Evolutionary conservation across 2,329 filamentous ascomycete genomes (phyloP).

Genomic region (Cytospora paraplurivora): DNA sequence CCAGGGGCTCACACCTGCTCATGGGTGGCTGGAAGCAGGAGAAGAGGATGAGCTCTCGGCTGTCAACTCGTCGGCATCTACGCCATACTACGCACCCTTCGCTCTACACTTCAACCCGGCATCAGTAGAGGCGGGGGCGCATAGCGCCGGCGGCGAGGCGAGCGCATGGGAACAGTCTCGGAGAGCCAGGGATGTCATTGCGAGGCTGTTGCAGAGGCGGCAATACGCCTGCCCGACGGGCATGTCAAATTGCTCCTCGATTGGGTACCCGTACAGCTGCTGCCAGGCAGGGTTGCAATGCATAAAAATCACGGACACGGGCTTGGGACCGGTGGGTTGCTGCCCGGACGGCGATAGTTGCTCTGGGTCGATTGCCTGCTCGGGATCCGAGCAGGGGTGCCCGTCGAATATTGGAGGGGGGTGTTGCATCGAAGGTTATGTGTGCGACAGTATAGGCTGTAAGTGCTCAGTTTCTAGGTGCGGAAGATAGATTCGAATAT

Average conservation of each 20-base stretch:
- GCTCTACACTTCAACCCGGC: constrained; percentile 46
- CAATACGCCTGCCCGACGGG: constrained; percentile 67
- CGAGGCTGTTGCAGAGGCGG: constrained; percentile 56
- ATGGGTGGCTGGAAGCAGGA: constrained; percentile 29
- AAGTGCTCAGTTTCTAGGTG: constrained; percentile 39
- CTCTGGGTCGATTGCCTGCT: constrained; percentile 63
- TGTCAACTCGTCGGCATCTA: constrained; percentile 39
- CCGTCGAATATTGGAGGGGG: constrained; percentile 67
- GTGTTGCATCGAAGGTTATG: constrained; percentile 73
- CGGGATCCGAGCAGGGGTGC: constrained; percentile 65
- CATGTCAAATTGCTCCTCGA: constrained; percentile 64
- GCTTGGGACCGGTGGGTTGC: constrained; percentile 71
- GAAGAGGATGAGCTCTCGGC: constrained; percentile 36
- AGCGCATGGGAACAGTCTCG: constrained; percentile 40
- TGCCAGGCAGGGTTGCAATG: constrained; percentile 69
- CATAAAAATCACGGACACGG: constrained; percentile 62
- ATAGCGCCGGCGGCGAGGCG: neutral
- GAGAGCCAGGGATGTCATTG: constrained; percentile 50
- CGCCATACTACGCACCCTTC: constrained; percentile 53
- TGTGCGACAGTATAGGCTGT: constrained; percentile 72
- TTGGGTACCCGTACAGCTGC: constrained; percentile 71
- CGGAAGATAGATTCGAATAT: neutral
- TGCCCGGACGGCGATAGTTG: constrained; percentile 69
- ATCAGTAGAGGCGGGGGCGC: constrained; percentile 25
- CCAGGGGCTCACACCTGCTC: constrained; percentile 18